phyloP scores from a whole-genome alignment of 2,329 filamentous ascomycete genomes.

The Septoria petroselini region DNA sequence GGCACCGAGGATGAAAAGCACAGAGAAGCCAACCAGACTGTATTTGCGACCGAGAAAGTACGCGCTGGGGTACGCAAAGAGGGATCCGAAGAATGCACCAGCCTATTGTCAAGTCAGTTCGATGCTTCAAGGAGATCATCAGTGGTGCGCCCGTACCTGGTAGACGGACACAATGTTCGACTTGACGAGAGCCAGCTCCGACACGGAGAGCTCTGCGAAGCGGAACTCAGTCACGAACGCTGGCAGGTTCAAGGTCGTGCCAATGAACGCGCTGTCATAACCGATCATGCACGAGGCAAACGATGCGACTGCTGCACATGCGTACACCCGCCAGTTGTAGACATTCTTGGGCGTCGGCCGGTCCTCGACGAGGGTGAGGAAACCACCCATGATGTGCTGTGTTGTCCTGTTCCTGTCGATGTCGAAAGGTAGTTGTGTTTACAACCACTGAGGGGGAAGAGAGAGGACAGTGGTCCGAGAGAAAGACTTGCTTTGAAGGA shows the following conservation, averaged over 20 bases:
- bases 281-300: conserved; percentile 54
- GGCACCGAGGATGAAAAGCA: conserved; percentile 67
- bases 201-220: conserved; percentile 52
- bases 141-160: conserved; percentile 38
- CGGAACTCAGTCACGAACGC: conserved; percentile 69
- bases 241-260: conserved; percentile 67
- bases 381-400: conserved; percentile 36
- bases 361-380: conserved; percentile 40
- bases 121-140: neutral
- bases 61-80: conserved; percentile 62
- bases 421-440: neutral
- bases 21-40: conserved; percentile 59
- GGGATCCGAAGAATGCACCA: conserved; percentile 77
- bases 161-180: conserved; percentile 78
- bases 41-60: conserved; percentile 66
- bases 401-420: conserved; percentile 2
- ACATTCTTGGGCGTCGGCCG: conserved; percentile 56
- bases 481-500: neutral
- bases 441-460: neutral
- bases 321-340: conserved; percentile 60
- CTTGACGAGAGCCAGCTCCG: conserved; percentile 58
- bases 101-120: conserved; percentile 49
- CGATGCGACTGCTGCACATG: conserved; percentile 54
- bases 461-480: neutral
- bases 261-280: conserved; percentile 61